Base-by-base conservation (phyloP, 768 basidiomycete genomes). In the Amanita jacksonii region DNA sequence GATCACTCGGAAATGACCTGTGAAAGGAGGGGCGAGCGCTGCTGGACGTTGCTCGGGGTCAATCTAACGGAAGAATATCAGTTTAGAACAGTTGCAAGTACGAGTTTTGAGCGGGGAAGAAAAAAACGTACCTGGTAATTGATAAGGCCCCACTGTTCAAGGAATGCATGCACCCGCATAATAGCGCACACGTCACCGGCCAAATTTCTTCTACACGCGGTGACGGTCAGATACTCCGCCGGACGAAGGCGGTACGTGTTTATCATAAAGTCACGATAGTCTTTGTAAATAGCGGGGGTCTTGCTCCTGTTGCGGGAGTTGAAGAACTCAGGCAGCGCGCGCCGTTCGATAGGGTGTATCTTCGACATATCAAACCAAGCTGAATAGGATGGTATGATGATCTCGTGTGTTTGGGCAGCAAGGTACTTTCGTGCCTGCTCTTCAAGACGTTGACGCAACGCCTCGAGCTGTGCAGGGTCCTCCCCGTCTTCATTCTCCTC, bases 201-300 rank as follows among this genome's bases (percentile, higher is more conserved):
- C 51, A 99, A 64, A 63, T 99, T 99, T 51, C 96, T 68, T 57
- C 96, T 64, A 59, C 96, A 99, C 1, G 94, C 94, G 1, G 96
- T 99, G 47, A 98, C 88, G 13, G 96, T 99, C 46, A 99, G 74
- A 55, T 99, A 99, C 60, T 99, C 96, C 18, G 76, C 76, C 1
- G 96, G 96, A 40, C 96, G 75, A 30, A 99, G 72, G 40, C 96
- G 74, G 63, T 97, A 98, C 1, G 96, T 92, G 67, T 99, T 97
- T 62, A 99, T 79, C 94, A 99, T 99, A 54, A 99, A 99, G 70
- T 99, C 94, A 48, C 96, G 81, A 57, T 99, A 99, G 61, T 99
- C 94, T 62, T 98, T 98, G 72, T 98, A 99, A 49, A 97, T 91
- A 15, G 87, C 73, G 0, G 96, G 94, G 1, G 94, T 96, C 67